Base-by-base conservation (phyloP, 306 rosid species). In the Cucumis cinereus region DNA sequence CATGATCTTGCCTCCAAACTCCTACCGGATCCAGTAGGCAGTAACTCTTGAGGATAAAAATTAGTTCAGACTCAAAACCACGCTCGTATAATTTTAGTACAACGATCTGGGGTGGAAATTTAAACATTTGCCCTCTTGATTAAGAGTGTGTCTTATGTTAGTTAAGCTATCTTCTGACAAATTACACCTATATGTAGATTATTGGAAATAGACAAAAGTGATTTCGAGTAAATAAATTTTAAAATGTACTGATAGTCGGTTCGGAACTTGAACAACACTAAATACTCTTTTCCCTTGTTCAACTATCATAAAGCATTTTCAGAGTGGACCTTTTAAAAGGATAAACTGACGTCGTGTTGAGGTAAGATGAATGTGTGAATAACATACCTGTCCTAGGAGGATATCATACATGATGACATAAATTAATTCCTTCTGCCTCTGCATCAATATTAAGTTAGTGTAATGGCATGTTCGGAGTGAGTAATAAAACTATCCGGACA, bases 321-420 rank as follows among this genome's bases (percentile, higher is more conserved):
- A 10, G 23, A 68, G 28, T 10, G 50, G 4, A 23, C n/a, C 24
- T 12, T 73, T 19, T 2, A 15, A 16, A 63, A 47, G 2, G 26
- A 74, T 47, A 33, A 5, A 53, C 20, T 23, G 10, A n/a, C 17
- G 11, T 45, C 5, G 22, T 43, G 3, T 70, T 43, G 3, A 22
- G 36, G 16, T 60, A 3, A 35, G 2, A 73, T 60, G 41, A 58
- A 6, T 17, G 15, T 15, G 49, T 69, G 15, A 78, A 33, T 50
- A 71, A 74, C 61, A 30, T 75, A 91, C 99, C 93, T 92, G 87
- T 30, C 97, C 96, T 24, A 94, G 89, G 79, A 94, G 97, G 75
- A 94, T 89, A 79, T 94, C 99, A 75, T 92, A 94, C 70, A 82
- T 77, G 79, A 90, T 85, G 17, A 94, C 81, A 82, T 89, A 89